Evolutionary conservation across 1,139 yeast genomes (phyloP), one percentile per base, ranked within the genome.

Genomic region (Lodderomyces beijingensis): DNA sequence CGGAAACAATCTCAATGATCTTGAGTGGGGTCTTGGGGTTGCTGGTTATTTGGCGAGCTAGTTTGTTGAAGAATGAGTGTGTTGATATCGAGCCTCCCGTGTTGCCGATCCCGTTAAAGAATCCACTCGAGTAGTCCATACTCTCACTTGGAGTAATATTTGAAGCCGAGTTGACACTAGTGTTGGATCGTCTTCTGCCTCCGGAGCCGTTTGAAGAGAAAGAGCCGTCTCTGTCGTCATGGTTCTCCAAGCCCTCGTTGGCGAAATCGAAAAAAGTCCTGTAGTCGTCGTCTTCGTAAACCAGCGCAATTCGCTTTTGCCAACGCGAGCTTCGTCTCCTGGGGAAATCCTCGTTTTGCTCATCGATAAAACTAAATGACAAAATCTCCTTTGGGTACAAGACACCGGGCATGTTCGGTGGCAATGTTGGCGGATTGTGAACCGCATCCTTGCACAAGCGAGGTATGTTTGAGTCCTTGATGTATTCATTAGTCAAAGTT

Each of bases 1-100:
- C 62, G 5, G 43, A 35, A 6, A 70, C 36, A 4, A 70, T 57
- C 23, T 57, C 62, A 9, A 57, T 39, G 3, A 70, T 47, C 30
- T 47, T 41, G 9, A 44, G 26, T 3, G 51, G 48, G 1, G 51
- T 40, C 28, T 51, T 53, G 2, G 56, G 51, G 9, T 39, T 33
- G 31, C 45, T 49, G 13, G 33, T 33, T 4, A 34, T 40, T 31
- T 30, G 39, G 14, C 36, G 32, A 16, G 42, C 25, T 19, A 39
- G 16, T 20, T 31, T 36, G 16, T 29, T 26, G 19, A 31, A 32
- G 10, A 36, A 30, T 17, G 34, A 38, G 20, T 36, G 36, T 10
- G 28, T 30, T 3, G 34, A 17, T 20, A 27, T 32, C 6, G 34
- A 24, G 5, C 26, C 23, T n/a, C 32, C 24, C 21, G 28, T 19